Evolutionary conservation across 2,329 filamentous ascomycete species (phyloP), one percentile per base, ranked within the genome.

Genomic region (Aspergillus uvarum): DNA sequence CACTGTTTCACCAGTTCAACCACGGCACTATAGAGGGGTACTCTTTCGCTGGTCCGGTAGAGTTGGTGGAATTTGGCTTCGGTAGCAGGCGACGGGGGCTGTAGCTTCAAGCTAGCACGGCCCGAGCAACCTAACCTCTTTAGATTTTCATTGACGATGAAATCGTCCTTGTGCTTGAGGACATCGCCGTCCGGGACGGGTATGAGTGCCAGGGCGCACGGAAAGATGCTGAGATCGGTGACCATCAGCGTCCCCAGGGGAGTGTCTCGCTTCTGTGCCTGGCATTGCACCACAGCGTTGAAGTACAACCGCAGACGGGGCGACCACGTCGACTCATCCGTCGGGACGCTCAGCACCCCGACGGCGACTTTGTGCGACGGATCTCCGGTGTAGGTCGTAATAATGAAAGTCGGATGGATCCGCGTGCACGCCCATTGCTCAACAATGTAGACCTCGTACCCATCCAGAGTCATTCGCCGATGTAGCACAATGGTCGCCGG

Each of bases 341-440:
- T 87, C 0, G 94, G 93, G 5, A 97, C 89, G 53, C 88, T 88
- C 50, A 98, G 79, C 10, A 98, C 88, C 3, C 89, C 88, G 4
- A 91, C 92, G 8, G 89, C 78, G n/a, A 96, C 87, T 0, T 82
- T 85, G 74, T 96, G 90, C 35, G 87, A 87, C 35, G 86, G 82
- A 68, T 97, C 92, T 57, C 94, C 95, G 0, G 94, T 98, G 72
- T 95, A 97, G 3, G 93, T 96, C 47, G 90, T 90, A 65, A 98
- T 96, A 53, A 96, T 86, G 64, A 96, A 90, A 16, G 94, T 97
- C 0, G 94, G 94, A 63, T 96, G 92, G 59, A 87, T 85, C 55
- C 95, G 87, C 12, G 94, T 97, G 76, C 93, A 97, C 5, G 92
- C 92, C 95, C 95, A 99, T 81, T 99, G 95, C 75, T 98, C 95